These are phyloP conservation scores for Xylaria sp. DNA, from an alignment of 2,329 filamentous ascomycete genomes.

Conservation along the genomic window DNA sequence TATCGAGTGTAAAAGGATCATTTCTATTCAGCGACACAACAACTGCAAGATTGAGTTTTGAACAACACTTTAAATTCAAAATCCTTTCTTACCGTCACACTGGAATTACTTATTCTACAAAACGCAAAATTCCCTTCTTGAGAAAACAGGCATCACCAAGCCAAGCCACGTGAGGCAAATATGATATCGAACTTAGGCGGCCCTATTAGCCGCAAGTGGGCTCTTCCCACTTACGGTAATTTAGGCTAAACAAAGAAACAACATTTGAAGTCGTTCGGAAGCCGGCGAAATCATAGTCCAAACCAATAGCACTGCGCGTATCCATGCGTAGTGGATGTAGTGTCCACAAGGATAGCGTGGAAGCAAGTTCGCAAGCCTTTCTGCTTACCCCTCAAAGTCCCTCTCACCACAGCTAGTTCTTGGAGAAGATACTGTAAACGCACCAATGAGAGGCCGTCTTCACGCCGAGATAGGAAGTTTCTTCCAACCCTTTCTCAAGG, in stretches of 20 bases:
- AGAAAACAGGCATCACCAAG: not conserved
- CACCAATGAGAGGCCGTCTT: conserved; percentile 29
- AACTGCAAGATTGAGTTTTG: too few relatives aligned
- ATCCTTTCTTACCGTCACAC: not conserved
- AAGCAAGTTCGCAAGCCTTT: not conserved
- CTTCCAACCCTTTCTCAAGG: not conserved
- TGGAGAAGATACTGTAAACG: conserved; percentile 32
- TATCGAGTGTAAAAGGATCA: not conserved
- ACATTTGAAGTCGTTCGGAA: conserved; percentile 11
- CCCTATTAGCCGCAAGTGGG: conserved; percentile 39
- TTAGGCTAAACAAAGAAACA: conserved; percentile 36
- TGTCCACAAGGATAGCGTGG: conserved; percentile 6
- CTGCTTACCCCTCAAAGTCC: conserved; percentile 32
- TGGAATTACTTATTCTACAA: not conserved
- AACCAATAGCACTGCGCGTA: conserved; percentile 20
- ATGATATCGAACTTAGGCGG: conserved; percentile 25
- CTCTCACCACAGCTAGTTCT: not conserved
- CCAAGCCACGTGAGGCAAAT: conserved; percentile 21
- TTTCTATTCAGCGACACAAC: not conserved
- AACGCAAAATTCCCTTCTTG: not conserved
- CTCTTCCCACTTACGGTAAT: conserved; percentile 16
- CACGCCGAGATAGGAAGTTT: conserved; percentile 35
- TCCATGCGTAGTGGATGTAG: not conserved
- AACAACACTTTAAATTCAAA: too few relatives aligned
- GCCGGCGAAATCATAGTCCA: conserved; percentile 33